Evolutionary conservation across 805 yeast genomes (phyloP), one percentile per base, ranked within the genome.

Genomic region (Suhomyces faveliae): DNA sequence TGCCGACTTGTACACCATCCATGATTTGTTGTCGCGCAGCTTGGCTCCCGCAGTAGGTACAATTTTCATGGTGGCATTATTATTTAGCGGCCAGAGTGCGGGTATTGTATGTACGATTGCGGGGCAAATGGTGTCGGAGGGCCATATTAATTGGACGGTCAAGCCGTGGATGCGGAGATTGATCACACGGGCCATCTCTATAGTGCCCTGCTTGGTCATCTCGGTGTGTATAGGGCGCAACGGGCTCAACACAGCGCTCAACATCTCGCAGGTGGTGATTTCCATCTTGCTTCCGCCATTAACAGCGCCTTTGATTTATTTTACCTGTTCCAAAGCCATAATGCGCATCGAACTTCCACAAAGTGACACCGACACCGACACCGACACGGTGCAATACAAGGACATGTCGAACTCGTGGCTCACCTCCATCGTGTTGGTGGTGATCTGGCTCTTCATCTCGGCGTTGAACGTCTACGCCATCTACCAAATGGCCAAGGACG

Each of bases 61-160:
- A 0, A 66, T 89, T 0, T 91, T 91, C 68, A 89, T 89, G 78
- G 63, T 89, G 45, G 97, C 97, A 0, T 73, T 91, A 56, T 70
- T 91, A 35, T 79, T 87, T 49, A 85, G 94, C 49, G 97, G 97
- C 5, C 90, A 87, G 59, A 85, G 91, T 40, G 96, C 97, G 0
- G 96, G 97, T 42, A 82, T 91, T 38, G 91, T 90, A 2, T 90
- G 97, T 63, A 91, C 97, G 0, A 85, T 91, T 70, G 89, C 96
- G 0, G 97, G 97, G 8, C 96, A 91, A 66, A 83, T 91, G 56
- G 96, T 91, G 2, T 80, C 89, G 55, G 97, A 91, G 63, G 97
- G 97, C 0, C 92, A 88, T 59, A 71, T 91, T 35, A 78, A 83
- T 45, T 90, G 97, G 96, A 81, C 78, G 2, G 54, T 88, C 37